Conservation (phyloP, 129 eudicot species). For the Flaveria bidentis region DNA sequence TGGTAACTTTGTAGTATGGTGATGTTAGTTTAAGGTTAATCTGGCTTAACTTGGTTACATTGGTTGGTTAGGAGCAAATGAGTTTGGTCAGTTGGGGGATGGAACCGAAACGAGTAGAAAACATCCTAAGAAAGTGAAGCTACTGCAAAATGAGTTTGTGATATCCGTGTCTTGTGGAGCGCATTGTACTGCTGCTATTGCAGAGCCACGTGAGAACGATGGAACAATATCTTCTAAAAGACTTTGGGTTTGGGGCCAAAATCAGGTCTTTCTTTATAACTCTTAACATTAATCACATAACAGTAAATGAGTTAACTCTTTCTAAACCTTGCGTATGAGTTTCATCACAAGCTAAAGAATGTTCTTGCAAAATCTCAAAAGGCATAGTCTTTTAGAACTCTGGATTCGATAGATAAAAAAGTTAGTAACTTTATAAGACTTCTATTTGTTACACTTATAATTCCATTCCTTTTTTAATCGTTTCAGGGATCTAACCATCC, state of each 20-base stretch:
- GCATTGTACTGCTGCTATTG: slow-evolving; percentile 96
- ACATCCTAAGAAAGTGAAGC: slow-evolving; percentile 74
- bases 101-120: slow-evolving; percentile 83
- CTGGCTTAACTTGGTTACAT: slow-evolving; percentile 23
- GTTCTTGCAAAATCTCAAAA: not conserved
- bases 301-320: not conserved
- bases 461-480: slow-evolving; percentile 15
- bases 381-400: not conserved
- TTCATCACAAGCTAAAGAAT: not conserved
- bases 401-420: slow-evolving; percentile 7
- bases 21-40: not conserved
- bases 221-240: slow-evolving; percentile 70
- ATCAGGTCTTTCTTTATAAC: slow-evolving; percentile 60
- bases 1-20: slow-evolving; percentile 24
- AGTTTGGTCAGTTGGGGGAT: slow-evolving; percentile 98
- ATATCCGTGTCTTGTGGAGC: slow-evolving; percentile 94
- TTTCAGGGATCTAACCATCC: slow-evolving; percentile 82
- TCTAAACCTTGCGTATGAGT: too few relatives aligned
- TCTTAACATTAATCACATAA: not conserved
- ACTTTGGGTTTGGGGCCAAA: slow-evolving; percentile 99
- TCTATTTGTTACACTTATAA: not conserved
- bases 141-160: slow-evolving; percentile 73
- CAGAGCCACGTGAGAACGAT: slow-evolving; percentile 91
- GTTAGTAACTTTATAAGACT: not conserved
- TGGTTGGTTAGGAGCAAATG: slow-evolving; percentile 76